Percentiles rank a stretch among this genome's conserved stretches.
Evolutionary conservation across 148 eudicot species (phyloP).

Genomic region (Chenopodium formosanum): DNA sequence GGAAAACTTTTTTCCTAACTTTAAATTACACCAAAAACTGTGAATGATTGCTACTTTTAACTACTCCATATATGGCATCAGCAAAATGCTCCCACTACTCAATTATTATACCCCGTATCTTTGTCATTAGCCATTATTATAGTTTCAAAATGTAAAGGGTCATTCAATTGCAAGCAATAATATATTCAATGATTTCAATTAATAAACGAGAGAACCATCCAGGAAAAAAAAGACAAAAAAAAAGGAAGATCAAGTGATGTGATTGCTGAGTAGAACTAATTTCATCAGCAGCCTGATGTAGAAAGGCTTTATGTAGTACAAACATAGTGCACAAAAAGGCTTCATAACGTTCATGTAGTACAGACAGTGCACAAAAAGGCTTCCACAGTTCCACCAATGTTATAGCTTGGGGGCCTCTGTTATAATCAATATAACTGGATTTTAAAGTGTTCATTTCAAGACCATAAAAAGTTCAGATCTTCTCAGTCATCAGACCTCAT

Average conservation of each 20-base stretch:
- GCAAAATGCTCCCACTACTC: not conserved
- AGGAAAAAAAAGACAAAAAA: too few relatives aligned
- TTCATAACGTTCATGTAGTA: too few relatives aligned
- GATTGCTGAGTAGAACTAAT: not conserved
- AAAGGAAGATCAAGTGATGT: not conserved
- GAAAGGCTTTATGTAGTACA: not conserved
- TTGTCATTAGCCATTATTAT: not conserved
- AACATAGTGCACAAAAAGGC: too few relatives aligned
- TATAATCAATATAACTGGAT: not conserved
- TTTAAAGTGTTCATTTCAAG: not conserved
- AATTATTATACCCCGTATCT: not conserved
- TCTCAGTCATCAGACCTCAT: too few relatives aligned
- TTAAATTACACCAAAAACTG: not conserved
- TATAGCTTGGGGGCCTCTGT: not conserved
- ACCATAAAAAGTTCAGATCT: not conserved
- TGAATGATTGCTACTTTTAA: not conserved
- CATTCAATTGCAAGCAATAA: not conserved
- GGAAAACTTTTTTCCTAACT: not conserved
- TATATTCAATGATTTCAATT: not conserved
- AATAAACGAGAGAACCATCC: not conserved
- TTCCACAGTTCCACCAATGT: not conserved
- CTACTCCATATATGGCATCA: conserved; percentile 8
- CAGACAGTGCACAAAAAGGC: too few relatives aligned
- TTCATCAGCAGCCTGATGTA: not conserved
- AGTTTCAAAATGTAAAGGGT: not conserved